Conservation (phyloP, 2,329 filamentous ascomycete genomes). For the Ophiosphaerella korrae region DNA sequence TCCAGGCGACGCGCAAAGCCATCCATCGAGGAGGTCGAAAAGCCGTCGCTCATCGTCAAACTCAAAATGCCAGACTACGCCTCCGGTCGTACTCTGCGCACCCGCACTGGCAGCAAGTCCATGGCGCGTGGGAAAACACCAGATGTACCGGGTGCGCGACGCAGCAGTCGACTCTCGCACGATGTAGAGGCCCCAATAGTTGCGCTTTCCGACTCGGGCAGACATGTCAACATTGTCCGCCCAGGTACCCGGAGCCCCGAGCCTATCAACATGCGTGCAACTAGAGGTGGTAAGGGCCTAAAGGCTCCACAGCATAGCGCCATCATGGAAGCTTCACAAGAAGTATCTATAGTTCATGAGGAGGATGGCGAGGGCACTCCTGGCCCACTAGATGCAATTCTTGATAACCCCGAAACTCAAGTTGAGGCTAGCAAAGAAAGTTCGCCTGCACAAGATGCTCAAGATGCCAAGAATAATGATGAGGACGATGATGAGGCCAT, state of each 20-base stretch:
- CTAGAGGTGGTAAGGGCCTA: slow-evolving; percentile 54
- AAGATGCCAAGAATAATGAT: slow-evolving; percentile 37
- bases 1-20: slow-evolving; percentile 29
- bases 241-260: slow-evolving; percentile 58
- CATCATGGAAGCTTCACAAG: slow-evolving; percentile 61
- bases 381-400: slow-evolving; percentile 39
- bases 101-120: slow-evolving; percentile 49
- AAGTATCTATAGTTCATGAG: slow-evolving; percentile 48
- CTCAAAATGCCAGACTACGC: slow-evolving; percentile 44
- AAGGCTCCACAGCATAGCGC: slow-evolving; percentile 54
- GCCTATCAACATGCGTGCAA: slow-evolving; percentile 51
- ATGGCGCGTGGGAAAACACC: slow-evolving; percentile 45
- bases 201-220: slow-evolving; percentile 64
- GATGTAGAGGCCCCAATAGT: slow-evolving; percentile 62
- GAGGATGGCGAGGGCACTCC: slow-evolving; percentile 32
- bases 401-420: slow-evolving; percentile 44
- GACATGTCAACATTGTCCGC: slow-evolving; percentile 60
- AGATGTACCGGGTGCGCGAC: slow-evolving; percentile 49
- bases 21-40: slow-evolving; percentile 33
- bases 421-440: slow-evolving; percentile 41
- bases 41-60: slow-evolving; percentile 48
- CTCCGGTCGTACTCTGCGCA: slow-evolving; percentile 36
- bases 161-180: slow-evolving; percentile 64
- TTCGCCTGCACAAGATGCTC: slow-evolving; percentile 39
- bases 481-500: slow-evolving; percentile 36